These are phyloP conservation scores for Schrenkiella parvula DNA, from an alignment of 345 rosid genomes.

Conservation along the genomic window DNA sequence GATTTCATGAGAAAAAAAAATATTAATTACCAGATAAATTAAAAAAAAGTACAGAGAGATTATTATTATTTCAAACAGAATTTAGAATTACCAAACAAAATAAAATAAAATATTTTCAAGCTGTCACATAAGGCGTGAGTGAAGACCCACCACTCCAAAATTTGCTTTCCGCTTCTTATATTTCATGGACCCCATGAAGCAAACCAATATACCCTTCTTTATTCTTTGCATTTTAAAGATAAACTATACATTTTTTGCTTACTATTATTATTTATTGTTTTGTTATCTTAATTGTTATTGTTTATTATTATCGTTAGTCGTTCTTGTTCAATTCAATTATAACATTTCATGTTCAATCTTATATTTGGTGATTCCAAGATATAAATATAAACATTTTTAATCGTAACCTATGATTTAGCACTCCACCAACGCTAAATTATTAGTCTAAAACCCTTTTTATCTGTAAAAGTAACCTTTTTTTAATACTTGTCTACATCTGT, in stretches of 20 bases:
- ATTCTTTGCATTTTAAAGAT: background rate
- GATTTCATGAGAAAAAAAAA: background rate
- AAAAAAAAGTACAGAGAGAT: background rate
- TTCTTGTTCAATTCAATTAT: background rate
- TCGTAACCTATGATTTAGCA: slow-evolving; percentile 19
- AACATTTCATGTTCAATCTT: slow-evolving; percentile 10
- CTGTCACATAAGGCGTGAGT: slow-evolving; percentile 26
- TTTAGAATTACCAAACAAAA: background rate
- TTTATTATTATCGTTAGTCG: background rate
- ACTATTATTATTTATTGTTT: background rate
- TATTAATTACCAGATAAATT: background rate
- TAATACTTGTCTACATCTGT: background rate
- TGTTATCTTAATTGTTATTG: background rate
- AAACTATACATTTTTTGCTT: background rate
- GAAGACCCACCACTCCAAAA: slow-evolving; percentile 33
- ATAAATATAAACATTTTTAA: background rate
- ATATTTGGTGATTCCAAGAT: background rate
- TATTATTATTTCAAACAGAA: background rate
- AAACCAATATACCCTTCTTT: slow-evolving; percentile 21
- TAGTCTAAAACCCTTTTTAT: slow-evolving; percentile 19
- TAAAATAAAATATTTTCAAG: background rate
- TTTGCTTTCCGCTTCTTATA: slow-evolving; percentile 28
- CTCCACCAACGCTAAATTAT: slow-evolving; percentile 24
- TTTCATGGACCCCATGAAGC: slow-evolving; percentile 34
- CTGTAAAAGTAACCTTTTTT: slow-evolving; percentile 10